A percentile compares a stretch with the other conserved stretches of the same genome.
Evolutionary conservation across 192 early-diverging fungal species (phyloP).

Genomic region (Rhizoclosmatium globosum): DNA sequence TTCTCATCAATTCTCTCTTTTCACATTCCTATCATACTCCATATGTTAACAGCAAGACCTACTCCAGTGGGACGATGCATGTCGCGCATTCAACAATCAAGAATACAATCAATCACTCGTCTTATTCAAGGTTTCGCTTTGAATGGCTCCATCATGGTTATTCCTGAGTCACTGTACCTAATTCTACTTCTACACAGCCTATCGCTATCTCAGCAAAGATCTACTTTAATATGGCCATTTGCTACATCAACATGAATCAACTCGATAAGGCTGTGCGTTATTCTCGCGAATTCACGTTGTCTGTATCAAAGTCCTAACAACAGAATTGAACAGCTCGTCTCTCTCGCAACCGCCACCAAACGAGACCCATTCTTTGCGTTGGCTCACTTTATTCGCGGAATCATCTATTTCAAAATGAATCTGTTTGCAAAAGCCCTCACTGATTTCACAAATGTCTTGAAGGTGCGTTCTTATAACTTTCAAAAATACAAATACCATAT

Average conservation of each 20-base stretch:
- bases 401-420: constrained; percentile 77
- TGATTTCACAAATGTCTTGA: constrained; percentile 83
- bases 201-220: constrained; percentile 94
- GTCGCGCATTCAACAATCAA: constrained; percentile 2
- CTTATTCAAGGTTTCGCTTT: constrained; percentile 35
- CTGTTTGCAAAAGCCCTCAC: constrained; percentile 74
- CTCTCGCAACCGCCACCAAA: constrained; percentile 76
- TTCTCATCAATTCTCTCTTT: too few relatives aligned
- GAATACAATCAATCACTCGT: constrained; percentile 21
- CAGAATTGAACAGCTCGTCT: constrained; percentile 64
- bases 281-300: background rate
- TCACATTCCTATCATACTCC: background rate
- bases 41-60: constrained; percentile 17
- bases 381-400: constrained; percentile 93
- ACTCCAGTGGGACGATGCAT: constrained; percentile 24
- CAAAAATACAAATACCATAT: background rate
- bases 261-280: constrained; percentile 83
- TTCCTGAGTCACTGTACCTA: background rate
- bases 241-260: constrained; percentile 76
- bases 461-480: constrained; percentile 53
- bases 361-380: constrained; percentile 90
- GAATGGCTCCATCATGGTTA: background rate
- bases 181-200: constrained; percentile 41
- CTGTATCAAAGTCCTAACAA: background rate
- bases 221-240: constrained; percentile 94